A percentile compares a stretch with the other conserved stretches of the same genome.
Evolutionary conservation across 2,329 filamentous ascomycete genomes (phyloP).

Genomic region (Cordyceps fumosorosea): DNA sequence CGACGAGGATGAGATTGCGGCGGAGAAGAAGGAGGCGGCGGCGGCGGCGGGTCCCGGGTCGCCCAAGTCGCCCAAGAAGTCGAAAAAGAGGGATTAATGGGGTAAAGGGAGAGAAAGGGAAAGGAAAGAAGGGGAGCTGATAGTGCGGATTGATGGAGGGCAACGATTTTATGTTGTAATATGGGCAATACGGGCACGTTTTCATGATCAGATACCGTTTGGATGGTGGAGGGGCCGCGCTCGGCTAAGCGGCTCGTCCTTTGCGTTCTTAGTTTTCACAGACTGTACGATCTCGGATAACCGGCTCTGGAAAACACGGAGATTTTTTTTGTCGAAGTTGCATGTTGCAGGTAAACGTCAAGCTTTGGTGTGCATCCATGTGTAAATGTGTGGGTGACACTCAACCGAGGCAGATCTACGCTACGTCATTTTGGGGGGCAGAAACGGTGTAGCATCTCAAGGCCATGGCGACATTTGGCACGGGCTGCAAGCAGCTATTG

Average conservation of each 20-base stretch:
- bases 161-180: conserved; percentile 1
- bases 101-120: background rate
- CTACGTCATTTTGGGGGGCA: background rate
- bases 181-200: conserved; percentile 5
- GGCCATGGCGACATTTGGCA: background rate
- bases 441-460: background rate
- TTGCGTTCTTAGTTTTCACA: background rate
- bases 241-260: background rate
- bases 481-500: background rate
- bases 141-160: background rate
- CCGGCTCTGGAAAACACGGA: background rate
- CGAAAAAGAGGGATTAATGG: conserved; percentile 32
- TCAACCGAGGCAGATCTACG: background rate
- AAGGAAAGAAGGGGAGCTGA: background rate
- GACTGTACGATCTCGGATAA: conserved; percentile 2
- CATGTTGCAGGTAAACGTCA: background rate
- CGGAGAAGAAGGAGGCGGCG: conserved; percentile 42
- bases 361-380: background rate
- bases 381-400: background rate
- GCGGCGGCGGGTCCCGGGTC: conserved; percentile 15
- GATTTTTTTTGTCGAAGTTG: background rate
- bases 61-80: conserved; percentile 15
- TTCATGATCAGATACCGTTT: background rate
- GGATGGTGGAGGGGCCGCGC: background rate
- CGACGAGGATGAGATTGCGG: conserved; percentile 65